Evolutionary conservation across 2,329 filamentous ascomycete species (phyloP).

Genomic region (Periconia sp.): DNA sequence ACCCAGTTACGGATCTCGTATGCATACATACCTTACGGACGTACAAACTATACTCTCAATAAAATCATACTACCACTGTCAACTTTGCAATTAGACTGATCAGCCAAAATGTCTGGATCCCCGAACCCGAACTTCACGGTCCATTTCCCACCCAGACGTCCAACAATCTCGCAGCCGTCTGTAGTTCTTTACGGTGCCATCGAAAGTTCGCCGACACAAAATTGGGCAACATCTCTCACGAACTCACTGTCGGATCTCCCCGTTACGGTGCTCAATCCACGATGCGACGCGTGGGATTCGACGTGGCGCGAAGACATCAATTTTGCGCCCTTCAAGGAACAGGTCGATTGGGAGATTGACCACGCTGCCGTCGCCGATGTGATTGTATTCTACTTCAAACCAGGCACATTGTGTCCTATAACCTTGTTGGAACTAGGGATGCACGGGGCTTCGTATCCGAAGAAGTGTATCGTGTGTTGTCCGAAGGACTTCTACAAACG

Average conservation of each 20-base stretch:
- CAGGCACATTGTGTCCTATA: constrained; percentile 55
- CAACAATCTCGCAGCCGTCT: constrained; percentile 27
- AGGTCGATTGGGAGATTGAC: constrained; percentile 64
- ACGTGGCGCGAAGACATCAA: constrained; percentile 58
- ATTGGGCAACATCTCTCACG: constrained; percentile 56
- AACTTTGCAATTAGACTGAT: no score
- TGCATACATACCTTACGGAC: no score
- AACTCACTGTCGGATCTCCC: constrained; percentile 43
- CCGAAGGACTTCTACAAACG: constrained; percentile 58
- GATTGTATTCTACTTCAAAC: constrained; percentile 59
- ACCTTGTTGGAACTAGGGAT: constrained; percentile 64
- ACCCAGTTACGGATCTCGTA: no score
- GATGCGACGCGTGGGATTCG: constrained; percentile 59
- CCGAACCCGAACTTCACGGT: constrained; percentile 15
- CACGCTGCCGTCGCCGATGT: constrained; percentile 57
- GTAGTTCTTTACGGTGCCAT: constrained; percentile 64
- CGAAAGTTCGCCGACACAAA: constrained; percentile 32
- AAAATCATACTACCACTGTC: no score
- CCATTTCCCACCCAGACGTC: constrained; percentile 23
- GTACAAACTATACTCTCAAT: no score
- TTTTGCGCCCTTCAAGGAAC: constrained; percentile 55
- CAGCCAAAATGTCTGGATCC: constrained; percentile 5
- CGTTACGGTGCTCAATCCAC: constrained; percentile 60
- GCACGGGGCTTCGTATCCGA: constrained; percentile 38
- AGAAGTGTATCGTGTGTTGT: constrained; percentile 56